These are phyloP conservation scores for Ogataea philodendri DNA, from an alignment of 805 yeast genomes.

Conservation along the genomic window DNA sequence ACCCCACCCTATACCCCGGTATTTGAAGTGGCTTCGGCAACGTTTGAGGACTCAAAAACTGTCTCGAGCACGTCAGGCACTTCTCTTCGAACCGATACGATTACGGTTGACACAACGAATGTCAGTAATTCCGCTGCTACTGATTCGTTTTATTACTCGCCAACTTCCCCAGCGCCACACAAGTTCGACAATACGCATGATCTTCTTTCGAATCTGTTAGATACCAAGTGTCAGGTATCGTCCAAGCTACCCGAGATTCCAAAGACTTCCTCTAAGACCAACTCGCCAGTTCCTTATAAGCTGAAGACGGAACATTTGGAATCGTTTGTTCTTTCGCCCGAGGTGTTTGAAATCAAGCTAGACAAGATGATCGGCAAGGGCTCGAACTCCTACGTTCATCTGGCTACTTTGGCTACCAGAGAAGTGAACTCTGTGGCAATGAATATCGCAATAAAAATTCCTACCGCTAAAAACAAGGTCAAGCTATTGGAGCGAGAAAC, in stretches of 20 bases:
- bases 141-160: constrained; percentile 9
- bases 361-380: constrained; percentile 28
- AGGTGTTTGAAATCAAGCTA: constrained; percentile 22
- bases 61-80: constrained; percentile 1
- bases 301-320: constrained; percentile 19
- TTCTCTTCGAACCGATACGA: background rate
- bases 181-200: constrained; percentile 8
- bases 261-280: background rate
- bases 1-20: constrained; percentile 20
- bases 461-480: constrained; percentile 26
- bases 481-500: constrained; percentile 29
- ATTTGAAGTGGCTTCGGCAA: constrained; percentile 11
- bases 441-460: constrained; percentile 31
- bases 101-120: constrained; percentile 8
- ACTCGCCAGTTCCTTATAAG: constrained; percentile 9
- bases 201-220: constrained; percentile 2
- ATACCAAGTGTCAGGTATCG: constrained; percentile 1
- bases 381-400: constrained; percentile 31
- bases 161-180: constrained; percentile 8
- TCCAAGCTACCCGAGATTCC: background rate
- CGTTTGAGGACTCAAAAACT: constrained; percentile 10
- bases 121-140: constrained; percentile 3
- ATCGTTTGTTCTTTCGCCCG: constrained; percentile 22
- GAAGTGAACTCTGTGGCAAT: constrained; percentile 10
- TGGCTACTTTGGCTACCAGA: constrained; percentile 17